Evolutionary conservation across 2,329 filamentous ascomycete species (phyloP), one percentile per base, ranked within the genome.

Genomic region (Bimuria novae-zelandiae): DNA sequence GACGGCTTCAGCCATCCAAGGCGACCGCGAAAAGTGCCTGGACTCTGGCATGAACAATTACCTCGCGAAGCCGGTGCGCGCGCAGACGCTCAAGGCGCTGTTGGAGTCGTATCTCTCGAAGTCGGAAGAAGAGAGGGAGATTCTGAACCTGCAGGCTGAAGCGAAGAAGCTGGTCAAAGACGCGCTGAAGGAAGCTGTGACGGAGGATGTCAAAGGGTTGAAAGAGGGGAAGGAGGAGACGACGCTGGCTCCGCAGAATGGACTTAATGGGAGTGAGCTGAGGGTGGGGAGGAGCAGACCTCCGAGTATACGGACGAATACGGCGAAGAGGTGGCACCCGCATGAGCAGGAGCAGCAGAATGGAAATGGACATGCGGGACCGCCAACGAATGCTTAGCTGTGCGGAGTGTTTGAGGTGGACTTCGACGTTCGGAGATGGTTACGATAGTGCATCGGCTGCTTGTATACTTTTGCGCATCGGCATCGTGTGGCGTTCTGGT

Each of bases 41-140:
- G 90, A 92, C 44, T 90, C 91, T 1, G 93, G 93, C 0, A 97
- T 97, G 93, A 96, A 97, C 73, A 94, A 97, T 67, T 97, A 97
- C 66, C 83, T 97, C 1, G 92, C 93, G 14, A 97, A 97, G 71
- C 93, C 93, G 1, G 93, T 97, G n/a, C 84, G 92, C 17, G 90
- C 89, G 3, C 89, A 92, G 41, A 87, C 95, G 35, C 79, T 97
- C 49, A 94, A 90, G 75, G 86, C 86, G 67, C 93, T 97, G 77
- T 77, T 97, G 11, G 85, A 89, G 61, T 80, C 81, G 25, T 89
- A 89, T 64, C 79, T 89, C 7, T 76, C 76, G 12, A 82, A 84
- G 42, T 72, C 75, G 8, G 72, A 77, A 1, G 74, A 75, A 21
- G 55, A 67, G 19, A 43, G 57, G 35, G 57, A 63, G 12, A 65